phyloP scores from a whole-genome alignment of 2,329 filamentous ascomycete genomes.

The Ceratocystis colombiana region DNA sequence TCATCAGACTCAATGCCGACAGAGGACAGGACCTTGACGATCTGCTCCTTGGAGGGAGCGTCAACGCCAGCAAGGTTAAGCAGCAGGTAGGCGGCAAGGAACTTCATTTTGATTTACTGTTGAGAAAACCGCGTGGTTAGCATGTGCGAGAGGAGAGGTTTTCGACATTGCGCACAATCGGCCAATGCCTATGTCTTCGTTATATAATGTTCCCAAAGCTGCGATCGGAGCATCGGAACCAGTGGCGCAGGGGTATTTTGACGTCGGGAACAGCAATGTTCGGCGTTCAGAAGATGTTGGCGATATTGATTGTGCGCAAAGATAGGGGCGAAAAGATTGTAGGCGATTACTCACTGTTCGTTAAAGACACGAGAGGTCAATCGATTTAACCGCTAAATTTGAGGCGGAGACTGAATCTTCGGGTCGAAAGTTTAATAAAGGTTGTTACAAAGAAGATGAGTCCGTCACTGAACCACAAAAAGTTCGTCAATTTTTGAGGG shows the following conservation, averaged over 20 bases:
- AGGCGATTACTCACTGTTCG: conserved; percentile 32
- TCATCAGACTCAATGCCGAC: conserved; percentile 91
- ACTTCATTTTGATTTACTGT: conserved; percentile 73
- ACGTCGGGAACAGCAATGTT: background rate
- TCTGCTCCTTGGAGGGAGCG: conserved; percentile 72
- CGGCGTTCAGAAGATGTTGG: background rate
- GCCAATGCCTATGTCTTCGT: too few relatives aligned
- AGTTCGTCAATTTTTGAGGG: conserved; percentile 23
- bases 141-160: background rate
- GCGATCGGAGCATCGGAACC: background rate
- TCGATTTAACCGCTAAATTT: conserved; percentile 92
- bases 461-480: conserved; percentile 22
- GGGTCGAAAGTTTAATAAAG: conserved; percentile 46
- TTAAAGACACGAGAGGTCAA: conserved; percentile 84
- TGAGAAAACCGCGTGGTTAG: background rate
- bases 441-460: conserved; percentile 23
- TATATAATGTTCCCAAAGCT: background rate
- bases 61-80: conserved; percentile 87
- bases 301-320: background rate
- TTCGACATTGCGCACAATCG: too few relatives aligned
- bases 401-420: conserved; percentile 99
- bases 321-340: background rate
- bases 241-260: background rate
- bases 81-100: conserved; percentile 98
- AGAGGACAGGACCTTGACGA: conserved; percentile 81